Conservation (phyloP, 2,329 filamentous ascomycete species). For the Pseudogymnoascus sp. region DNA sequence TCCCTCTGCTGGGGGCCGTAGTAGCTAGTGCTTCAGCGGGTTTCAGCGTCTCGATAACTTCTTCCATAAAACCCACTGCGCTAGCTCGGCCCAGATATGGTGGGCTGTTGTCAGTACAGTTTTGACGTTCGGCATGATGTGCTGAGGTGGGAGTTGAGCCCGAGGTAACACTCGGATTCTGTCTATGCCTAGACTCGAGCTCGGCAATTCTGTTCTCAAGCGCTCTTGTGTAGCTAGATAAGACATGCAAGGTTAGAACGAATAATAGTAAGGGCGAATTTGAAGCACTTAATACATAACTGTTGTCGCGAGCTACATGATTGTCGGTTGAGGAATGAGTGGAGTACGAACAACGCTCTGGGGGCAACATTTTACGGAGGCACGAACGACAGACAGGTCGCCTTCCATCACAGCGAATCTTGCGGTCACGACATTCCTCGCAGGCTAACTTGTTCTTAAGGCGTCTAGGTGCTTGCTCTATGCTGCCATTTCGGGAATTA, state of each 20-base stretch:
- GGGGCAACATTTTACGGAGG: neutral
- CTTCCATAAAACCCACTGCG: conserved; percentile 9
- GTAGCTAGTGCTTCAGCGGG: neutral
- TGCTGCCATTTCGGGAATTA: neutral
- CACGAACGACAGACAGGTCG: conserved; percentile 7
- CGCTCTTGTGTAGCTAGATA: neutral
- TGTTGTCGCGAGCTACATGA: neutral
- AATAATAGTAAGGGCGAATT: neutral
- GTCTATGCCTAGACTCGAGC: neutral
- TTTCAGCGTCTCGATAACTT: neutral
- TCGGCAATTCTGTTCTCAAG: neutral
- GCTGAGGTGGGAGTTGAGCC: neutral
- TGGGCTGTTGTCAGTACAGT: neutral
- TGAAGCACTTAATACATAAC: neutral
- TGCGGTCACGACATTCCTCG: conserved; percentile 8
- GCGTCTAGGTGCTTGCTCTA: conserved; percentile 2
- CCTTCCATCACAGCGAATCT: conserved; percentile 6
- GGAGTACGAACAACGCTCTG: neutral
- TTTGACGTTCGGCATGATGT: neutral
- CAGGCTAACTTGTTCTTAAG: conserved; percentile 9
- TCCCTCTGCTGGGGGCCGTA: neutral
- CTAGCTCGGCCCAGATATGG: conserved; percentile 1
- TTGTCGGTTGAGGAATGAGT: neutral
- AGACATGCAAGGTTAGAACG: neutral
- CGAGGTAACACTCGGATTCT: neutral